phyloP scores from a whole-genome alignment of 177 flowering plant species.

The Vitis hybrid region DNA sequence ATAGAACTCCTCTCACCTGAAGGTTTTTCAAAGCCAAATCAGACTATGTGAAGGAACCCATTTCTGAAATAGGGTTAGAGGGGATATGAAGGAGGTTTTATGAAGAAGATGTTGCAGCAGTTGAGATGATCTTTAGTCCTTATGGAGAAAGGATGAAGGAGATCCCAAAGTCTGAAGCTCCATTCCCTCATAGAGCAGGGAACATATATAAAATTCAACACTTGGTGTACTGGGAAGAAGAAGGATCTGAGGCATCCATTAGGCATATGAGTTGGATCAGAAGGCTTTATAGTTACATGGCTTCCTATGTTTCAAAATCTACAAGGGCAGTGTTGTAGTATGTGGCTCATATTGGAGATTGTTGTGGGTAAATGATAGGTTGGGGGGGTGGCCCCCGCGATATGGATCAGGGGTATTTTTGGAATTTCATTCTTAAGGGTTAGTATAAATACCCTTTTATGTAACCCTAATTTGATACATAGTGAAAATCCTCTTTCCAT shows the following conservation, averaged over 20 bases:
- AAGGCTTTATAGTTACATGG: constrained; percentile 27
- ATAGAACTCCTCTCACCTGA: not conserved
- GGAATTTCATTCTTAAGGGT: too few species aligned
- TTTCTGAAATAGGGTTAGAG: not conserved
- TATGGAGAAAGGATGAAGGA: constrained; percentile 3
- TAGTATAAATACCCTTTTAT: too few species aligned
- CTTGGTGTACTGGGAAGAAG: constrained; percentile 23
- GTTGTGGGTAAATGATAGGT: too few species aligned
- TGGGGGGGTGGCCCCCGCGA: too few species aligned
- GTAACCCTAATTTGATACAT: too few species aligned
- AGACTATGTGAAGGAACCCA: constrained; percentile 2
- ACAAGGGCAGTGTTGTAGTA: constrained; percentile 22
- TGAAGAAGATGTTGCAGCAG: not conserved
- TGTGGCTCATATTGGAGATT: too few species aligned
- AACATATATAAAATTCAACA: constrained; percentile 31
- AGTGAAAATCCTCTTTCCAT: too few species aligned
- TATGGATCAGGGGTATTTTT: too few species aligned
- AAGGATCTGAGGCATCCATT: constrained; percentile 8
- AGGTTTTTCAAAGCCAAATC: not conserved
- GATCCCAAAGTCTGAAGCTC: not conserved
- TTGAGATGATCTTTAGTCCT: not conserved
- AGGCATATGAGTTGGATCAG: constrained; percentile 7
- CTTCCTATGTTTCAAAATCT: constrained; percentile 35
- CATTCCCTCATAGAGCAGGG: not conserved
- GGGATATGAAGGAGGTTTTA: not conserved